phyloP scores from a whole-genome alignment of 768 basidiomycete genomes.

The Trametes elegans region DNA sequence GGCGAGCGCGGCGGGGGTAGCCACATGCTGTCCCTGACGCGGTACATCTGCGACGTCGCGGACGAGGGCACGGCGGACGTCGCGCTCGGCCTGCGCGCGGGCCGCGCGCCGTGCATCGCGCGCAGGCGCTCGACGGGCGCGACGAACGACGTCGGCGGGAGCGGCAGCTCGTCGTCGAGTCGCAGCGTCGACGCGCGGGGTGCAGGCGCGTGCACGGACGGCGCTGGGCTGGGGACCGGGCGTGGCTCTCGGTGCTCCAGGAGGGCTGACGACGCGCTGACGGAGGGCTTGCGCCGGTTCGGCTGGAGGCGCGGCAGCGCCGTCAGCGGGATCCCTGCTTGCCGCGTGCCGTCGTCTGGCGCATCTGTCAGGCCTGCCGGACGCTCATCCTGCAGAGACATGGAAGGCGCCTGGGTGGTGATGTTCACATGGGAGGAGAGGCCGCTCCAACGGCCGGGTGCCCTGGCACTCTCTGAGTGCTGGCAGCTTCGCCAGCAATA shows the following conservation, averaged over 20 bases:
- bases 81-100: background rate
- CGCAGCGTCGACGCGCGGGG: background rate
- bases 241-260: too few relatives aligned
- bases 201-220: background rate
- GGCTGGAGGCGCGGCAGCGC: background rate
- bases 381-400: background rate
- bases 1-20: background rate
- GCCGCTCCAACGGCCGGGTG: slow-evolving; percentile 14
- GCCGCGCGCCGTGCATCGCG: background rate
- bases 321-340: background rate
- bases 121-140: background rate
- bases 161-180: slow-evolving; percentile 1
- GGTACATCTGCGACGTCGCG: slow-evolving; percentile 15
- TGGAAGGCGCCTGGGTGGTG: slow-evolving; percentile 2
- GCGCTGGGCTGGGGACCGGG: too few relatives aligned
- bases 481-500: slow-evolving; percentile 12
- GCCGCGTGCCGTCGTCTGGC: background rate
- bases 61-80: slow-evolving; percentile 3
- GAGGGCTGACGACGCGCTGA: background rate
- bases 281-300: slow-evolving; percentile 2
- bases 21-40: slow-evolving; percentile 8
- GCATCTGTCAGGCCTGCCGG: background rate
- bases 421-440: slow-evolving; percentile 15
- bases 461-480: background rate
- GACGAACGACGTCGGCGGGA: background rate